Evolutionary conservation across 2,329 filamentous ascomycete genomes (phyloP).

Genomic region (Stachybotrys echinatus): DNA sequence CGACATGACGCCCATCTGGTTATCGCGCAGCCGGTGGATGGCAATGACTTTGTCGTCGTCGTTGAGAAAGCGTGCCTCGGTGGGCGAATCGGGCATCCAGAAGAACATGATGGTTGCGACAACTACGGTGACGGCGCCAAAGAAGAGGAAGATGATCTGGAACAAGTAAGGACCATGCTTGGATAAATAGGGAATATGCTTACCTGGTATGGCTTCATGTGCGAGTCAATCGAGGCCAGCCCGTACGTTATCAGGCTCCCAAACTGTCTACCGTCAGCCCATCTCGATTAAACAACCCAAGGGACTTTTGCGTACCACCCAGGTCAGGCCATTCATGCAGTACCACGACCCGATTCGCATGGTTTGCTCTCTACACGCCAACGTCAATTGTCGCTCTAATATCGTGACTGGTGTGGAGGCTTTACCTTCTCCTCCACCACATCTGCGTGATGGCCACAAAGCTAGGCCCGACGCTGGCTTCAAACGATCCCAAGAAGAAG

Average conservation of each 20-base stretch:
- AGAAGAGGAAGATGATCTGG: constrained; percentile 49
- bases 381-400: no score
- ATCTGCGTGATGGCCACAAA: constrained; percentile 55
- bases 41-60: constrained; percentile 47
- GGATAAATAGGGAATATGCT: background rate
- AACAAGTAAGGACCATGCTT: background rate
- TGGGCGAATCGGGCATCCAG: constrained; percentile 44
- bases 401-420: background rate
- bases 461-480: constrained; percentile 40
- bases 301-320: constrained; percentile 32
- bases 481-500: constrained; percentile 53
- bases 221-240: constrained; percentile 49
- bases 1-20: constrained; percentile 49
- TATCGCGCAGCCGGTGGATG: constrained; percentile 47
- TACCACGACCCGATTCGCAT: constrained; percentile 54
- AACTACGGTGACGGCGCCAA: constrained; percentile 43
- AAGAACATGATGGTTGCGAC: constrained; percentile 39
- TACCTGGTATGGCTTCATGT: constrained; percentile 42
- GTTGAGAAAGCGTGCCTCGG: constrained; percentile 44
- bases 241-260: constrained; percentile 54
- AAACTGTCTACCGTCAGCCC: constrained; percentile 23
- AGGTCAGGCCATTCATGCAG: constrained; percentile 54
- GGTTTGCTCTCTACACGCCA: constrained; percentile 55
- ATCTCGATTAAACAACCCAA: background rate
- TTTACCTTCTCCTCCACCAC: constrained; percentile 51